phyloP scores from a whole-genome alignment of 768 basidiomycete genomes.

The Leccinum uliginosum region DNA sequence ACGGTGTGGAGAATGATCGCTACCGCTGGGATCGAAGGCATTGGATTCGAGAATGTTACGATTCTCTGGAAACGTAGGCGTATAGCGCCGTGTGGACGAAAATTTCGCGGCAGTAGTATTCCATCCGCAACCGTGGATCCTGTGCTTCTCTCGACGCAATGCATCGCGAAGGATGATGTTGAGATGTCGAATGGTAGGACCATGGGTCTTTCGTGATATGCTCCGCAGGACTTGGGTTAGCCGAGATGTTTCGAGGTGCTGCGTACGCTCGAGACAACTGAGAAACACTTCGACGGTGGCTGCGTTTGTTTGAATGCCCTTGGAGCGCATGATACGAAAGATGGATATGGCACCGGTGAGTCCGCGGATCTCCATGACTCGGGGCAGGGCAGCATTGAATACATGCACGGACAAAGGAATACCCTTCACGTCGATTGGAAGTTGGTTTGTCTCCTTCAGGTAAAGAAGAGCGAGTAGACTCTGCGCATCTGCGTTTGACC shows the following conservation, averaged over 20 bases:
- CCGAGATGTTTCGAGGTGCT: conserved; percentile 40
- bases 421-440: conserved; percentile 28
- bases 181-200: conserved; percentile 53
- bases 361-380: conserved; percentile 46
- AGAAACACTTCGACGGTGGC: conserved; percentile 55
- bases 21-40: conserved; percentile 47
- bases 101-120: conserved; percentile 37
- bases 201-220: conserved; percentile 39
- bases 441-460: conserved; percentile 13
- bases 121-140: conserved; percentile 45
- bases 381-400: conserved; percentile 59
- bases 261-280: conserved; percentile 42
- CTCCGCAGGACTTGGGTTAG: conserved; percentile 46
- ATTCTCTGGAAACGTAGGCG: conserved; percentile 6
- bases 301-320: conserved; percentile 47
- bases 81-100: conserved; percentile 28
- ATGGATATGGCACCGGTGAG: conserved; percentile 43
- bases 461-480: conserved; percentile 18
- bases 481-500: conserved; percentile 23
- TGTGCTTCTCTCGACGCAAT: conserved; percentile 48
- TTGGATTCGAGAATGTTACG: conserved; percentile 20
- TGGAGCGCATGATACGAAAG: conserved; percentile 52
- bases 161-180: conserved; percentile 51
- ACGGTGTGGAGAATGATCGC: conserved; percentile 32
- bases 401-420: conserved; percentile 39